These are phyloP conservation scores for Boechera stricta DNA, from an alignment of 345 rosid species.

Conservation along the genomic window DNA sequence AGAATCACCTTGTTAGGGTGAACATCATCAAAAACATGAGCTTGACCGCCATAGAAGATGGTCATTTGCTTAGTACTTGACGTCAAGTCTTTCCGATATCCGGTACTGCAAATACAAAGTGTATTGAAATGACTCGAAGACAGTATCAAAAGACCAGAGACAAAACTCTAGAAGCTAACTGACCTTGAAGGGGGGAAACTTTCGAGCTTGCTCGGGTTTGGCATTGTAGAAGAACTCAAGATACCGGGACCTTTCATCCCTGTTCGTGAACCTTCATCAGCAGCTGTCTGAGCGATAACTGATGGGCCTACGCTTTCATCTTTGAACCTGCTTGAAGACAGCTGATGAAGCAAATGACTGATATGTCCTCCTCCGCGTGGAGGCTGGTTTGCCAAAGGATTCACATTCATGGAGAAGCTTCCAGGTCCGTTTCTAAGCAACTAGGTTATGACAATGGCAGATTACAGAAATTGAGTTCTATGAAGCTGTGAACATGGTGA, in stretches of 20 bases:
- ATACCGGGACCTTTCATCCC: slow-evolving; percentile 80
- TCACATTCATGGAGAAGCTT: slow-evolving; percentile 48
- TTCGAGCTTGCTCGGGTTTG: slow-evolving; percentile 50
- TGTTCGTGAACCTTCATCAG: slow-evolving; percentile 99
- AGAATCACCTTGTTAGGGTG: slow-evolving; percentile 83
- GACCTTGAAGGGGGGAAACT: slow-evolving; percentile 60
- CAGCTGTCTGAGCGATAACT: slow-evolving; percentile 73
- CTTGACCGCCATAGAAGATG: slow-evolving; percentile 97
- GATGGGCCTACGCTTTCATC: slow-evolving; percentile 60
- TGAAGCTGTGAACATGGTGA: slow-evolving; percentile 22
- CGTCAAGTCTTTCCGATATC: slow-evolving; percentile 61
- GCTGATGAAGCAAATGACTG: slow-evolving; percentile 69
- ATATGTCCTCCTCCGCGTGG: slow-evolving; percentile 64
- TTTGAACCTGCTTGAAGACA: slow-evolving; percentile 64
- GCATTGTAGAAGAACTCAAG: slow-evolving; percentile 57
- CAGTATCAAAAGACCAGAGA: slow-evolving; percentile 37
- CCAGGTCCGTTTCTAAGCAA: slow-evolving; percentile 67
- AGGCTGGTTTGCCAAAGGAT: slow-evolving; percentile 59
- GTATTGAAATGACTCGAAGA: slow-evolving; percentile 24
- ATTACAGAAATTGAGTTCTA: slow-evolving; percentile 4
- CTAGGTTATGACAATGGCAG: slow-evolving; percentile 46
- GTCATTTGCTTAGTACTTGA: slow-evolving; percentile 85
- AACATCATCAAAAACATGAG: slow-evolving; percentile 98
- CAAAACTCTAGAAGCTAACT: slow-evolving; percentile 18
- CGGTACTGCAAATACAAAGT: slow-evolving; percentile 26